A percentile compares a stretch with the other conserved stretches of the same genome.
These are phyloP conservation scores for Fagopyrum homotropicum DNA, from an alignment of 148 eudicot species.

Conservation along the genomic window DNA sequence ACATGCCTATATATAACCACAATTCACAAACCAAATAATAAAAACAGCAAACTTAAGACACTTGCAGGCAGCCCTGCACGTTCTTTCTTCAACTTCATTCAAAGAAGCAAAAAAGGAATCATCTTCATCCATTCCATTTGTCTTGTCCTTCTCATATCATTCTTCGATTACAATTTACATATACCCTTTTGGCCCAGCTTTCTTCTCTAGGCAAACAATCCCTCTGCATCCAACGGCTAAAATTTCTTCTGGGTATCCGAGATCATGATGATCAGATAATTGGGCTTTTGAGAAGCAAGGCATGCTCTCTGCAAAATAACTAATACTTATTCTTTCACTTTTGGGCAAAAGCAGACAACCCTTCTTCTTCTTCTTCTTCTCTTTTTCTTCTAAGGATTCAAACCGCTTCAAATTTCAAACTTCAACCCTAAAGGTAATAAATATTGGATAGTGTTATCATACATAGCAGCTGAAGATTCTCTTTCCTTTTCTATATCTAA, in stretches of 20 bases:
- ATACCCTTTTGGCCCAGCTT: background rate
- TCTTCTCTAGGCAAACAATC: background rate
- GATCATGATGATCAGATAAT: background rate
- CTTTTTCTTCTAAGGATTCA: background rate
- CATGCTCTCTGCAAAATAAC: background rate
- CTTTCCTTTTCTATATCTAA: background rate
- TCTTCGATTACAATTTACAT: background rate
- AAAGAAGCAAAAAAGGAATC: background rate
- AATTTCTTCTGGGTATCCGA: slow-evolving; percentile 6
- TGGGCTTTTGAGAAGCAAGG: background rate
- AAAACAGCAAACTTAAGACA: background rate
- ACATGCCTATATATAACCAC: slow-evolving; percentile 7
- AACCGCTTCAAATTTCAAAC: slow-evolving; percentile 6
- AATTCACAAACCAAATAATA: background rate
- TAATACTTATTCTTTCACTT: background rate
- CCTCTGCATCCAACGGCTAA: background rate
- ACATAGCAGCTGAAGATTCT: background rate
- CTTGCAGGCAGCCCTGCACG: background rate
- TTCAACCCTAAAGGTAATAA: background rate
- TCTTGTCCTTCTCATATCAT: background rate
- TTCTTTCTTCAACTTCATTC: background rate
- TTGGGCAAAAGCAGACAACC: background rate
- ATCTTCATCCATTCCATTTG: background rate
- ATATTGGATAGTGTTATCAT: background rate
- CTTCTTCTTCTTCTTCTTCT: background rate